Conservation (phyloP, 2,329 filamentous ascomycete species). For the Pseudocercospora vitis region DNA sequence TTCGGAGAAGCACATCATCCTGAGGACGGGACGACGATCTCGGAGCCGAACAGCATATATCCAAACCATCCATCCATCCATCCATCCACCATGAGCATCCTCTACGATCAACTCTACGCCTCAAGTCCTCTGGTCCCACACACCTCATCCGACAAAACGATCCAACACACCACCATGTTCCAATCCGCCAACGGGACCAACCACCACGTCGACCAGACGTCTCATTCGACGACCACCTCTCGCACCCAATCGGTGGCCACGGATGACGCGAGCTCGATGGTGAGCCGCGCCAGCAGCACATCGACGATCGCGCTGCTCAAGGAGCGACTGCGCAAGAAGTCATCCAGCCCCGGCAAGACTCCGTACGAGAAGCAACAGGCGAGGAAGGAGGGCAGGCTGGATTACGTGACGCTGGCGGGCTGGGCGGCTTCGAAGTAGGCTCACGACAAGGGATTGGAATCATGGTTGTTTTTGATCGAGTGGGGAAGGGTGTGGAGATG, state of each 20-base stretch:
- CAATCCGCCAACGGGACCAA: slow-evolving; percentile 13
- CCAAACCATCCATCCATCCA: neutral
- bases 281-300: slow-evolving; percentile 12
- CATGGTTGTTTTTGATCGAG: neutral
- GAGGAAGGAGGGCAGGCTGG: slow-evolving; percentile 9
- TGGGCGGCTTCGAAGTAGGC: slow-evolving; percentile 15
- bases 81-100: slow-evolving; percentile 11
- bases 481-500: too few relatives aligned
- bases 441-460: too few relatives aligned
- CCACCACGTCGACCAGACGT: neutral
- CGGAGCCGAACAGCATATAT: neutral
- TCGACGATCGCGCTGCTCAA: slow-evolving; percentile 21
- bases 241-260: neutral
- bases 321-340: slow-evolving; percentile 16
- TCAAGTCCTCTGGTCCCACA: slow-evolving; percentile 9
- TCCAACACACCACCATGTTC: slow-evolving; percentile 17
- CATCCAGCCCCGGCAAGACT: slow-evolving; percentile 5
- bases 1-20: too few relatives aligned
- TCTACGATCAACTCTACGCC: slow-evolving; percentile 19
- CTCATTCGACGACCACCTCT: too few relatives aligned
- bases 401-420: slow-evolving; percentile 15
- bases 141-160: neutral
- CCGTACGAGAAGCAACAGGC: slow-evolving; percentile 18
- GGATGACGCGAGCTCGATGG: slow-evolving; percentile 9
- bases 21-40: neutral